These are phyloP conservation scores for Tritrichomonas foetus DNA, from an alignment of 208 protist genomes.

Conservation along the genomic window DNA sequence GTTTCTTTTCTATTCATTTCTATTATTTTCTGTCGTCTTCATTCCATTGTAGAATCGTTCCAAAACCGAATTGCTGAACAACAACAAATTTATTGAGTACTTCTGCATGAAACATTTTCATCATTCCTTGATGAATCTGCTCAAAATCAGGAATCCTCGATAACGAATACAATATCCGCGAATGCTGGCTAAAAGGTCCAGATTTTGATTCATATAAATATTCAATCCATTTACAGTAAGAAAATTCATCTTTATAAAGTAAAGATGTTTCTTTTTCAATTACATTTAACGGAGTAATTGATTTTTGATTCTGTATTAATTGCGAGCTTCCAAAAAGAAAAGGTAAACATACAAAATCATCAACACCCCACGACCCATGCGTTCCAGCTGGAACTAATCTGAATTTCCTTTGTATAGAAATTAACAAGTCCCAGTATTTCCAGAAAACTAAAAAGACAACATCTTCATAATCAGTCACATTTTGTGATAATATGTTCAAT, in stretches of 20 bases:
- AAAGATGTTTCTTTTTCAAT: background rate
- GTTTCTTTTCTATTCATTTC: too few relatives aligned
- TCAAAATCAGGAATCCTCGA: slow-evolving; percentile 32
- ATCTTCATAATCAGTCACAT: background rate
- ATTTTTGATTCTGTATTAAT: slow-evolving; percentile 61
- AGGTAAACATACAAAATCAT: slow-evolving; percentile 95
- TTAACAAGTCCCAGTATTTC: background rate
- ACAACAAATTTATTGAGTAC: slow-evolving; percentile 56
- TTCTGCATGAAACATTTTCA: slow-evolving; percentile 58
- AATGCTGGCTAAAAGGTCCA: background rate
- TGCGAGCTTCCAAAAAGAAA: slow-evolving; percentile 91
- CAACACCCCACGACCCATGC: slow-evolving; percentile 94
- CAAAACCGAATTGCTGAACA: slow-evolving; percentile 60
- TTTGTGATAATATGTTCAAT: slow-evolving; percentile 50
- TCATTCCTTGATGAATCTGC: slow-evolving; percentile 48
- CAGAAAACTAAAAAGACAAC: slow-evolving; percentile 30
- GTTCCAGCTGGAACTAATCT: slow-evolving; percentile 82
- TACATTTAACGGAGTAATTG: background rate
- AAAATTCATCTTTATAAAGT: background rate
- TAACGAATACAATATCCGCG: background rate
- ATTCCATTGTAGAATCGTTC: background rate
- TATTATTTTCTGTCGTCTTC: too few relatives aligned
- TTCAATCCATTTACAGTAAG: background rate
- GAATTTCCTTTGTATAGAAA: slow-evolving; percentile 60
- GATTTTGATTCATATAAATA: background rate